Conservation (phyloP, 106 monocot genomes). For the Chionographis japonica region DNA sequence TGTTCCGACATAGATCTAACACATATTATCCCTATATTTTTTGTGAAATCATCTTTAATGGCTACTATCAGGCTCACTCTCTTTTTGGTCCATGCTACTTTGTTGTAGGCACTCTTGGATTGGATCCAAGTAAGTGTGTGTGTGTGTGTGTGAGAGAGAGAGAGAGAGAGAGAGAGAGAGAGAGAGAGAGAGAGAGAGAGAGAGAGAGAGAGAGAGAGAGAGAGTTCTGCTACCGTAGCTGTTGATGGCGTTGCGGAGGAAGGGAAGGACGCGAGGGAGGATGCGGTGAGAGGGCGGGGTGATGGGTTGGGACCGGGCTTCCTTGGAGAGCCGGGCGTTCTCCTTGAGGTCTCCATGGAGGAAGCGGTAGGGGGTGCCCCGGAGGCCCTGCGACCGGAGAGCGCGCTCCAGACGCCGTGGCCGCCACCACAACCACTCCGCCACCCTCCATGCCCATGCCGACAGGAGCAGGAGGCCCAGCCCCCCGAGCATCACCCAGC, state of each 20-base stretch:
- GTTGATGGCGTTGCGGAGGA: slow-evolving; percentile 7
- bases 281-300: slow-evolving; percentile 28
- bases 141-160: too few relatives aligned
- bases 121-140: too few relatives aligned
- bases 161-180: too few relatives aligned
- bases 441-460: neutral
- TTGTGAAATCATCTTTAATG: too few relatives aligned
- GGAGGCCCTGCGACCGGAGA: slow-evolving; percentile 54
- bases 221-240: slow-evolving; percentile 5
- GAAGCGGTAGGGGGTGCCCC: slow-evolving; percentile 38
- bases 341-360: slow-evolving; percentile 31
- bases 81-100: too few relatives aligned
- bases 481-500: too few relatives aligned
- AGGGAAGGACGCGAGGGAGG: slow-evolving; percentile 30
- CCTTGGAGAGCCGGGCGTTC: neutral
- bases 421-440: slow-evolving; percentile 26
- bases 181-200: too few relatives aligned
- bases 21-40: too few relatives aligned
- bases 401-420: slow-evolving; percentile 41
- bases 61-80: too few relatives aligned
- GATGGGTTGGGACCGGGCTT: slow-evolving; percentile 41
- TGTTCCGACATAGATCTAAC: too few relatives aligned
- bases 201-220: too few relatives aligned
- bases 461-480: neutral
- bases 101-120: too few relatives aligned